A percentile compares a stretch with the other conserved stretches of the same genome.
These are phyloP conservation scores for Malus hybrid DNA, from an alignment of 331 rosid genomes.

Conservation along the genomic window DNA sequence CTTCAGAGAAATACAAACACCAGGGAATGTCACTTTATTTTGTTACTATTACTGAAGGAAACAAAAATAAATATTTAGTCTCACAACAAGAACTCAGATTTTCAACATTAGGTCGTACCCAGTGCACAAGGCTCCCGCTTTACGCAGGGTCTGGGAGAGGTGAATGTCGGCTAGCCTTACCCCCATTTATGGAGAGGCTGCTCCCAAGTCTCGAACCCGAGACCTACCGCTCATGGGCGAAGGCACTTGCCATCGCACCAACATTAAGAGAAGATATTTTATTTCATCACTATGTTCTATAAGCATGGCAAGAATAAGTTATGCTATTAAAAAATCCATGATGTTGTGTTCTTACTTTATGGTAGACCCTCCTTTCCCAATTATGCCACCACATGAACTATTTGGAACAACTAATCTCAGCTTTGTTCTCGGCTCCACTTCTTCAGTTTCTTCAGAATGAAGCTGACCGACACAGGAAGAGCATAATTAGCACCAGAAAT, in stretches of 20 bases:
- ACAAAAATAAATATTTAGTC: neutral
- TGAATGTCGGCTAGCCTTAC: too few species aligned
- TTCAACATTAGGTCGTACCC: neutral
- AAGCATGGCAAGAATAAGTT: constrained; percentile 8
- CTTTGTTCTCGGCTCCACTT: constrained; percentile 76
- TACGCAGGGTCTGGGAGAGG: too few species aligned
- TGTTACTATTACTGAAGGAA: neutral
- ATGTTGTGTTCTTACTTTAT: constrained; percentile 52
- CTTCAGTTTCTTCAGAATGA: constrained; percentile 77
- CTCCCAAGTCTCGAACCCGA: too few species aligned
- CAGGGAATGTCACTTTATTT: neutral
- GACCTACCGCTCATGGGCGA: too few species aligned
- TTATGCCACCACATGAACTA: constrained; percentile 97
- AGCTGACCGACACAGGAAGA: constrained; percentile 38
- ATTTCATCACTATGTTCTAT: neutral
- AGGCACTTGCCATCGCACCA: too few species aligned
- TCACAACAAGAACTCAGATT: neutral
- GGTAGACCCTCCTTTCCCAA: constrained; percentile 98
- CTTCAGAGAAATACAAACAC: neutral
- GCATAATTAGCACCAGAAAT: constrained; percentile 17
- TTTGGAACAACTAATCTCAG: constrained; percentile 92
- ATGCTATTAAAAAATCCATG: constrained; percentile 7
- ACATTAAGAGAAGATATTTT: neutral
- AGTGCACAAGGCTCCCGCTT: too few species aligned
- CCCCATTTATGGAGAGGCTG: too few species aligned